phyloP scores from a whole-genome alignment of 2,329 filamentous ascomycete species.

The Fusarium drepaniforme region DNA sequence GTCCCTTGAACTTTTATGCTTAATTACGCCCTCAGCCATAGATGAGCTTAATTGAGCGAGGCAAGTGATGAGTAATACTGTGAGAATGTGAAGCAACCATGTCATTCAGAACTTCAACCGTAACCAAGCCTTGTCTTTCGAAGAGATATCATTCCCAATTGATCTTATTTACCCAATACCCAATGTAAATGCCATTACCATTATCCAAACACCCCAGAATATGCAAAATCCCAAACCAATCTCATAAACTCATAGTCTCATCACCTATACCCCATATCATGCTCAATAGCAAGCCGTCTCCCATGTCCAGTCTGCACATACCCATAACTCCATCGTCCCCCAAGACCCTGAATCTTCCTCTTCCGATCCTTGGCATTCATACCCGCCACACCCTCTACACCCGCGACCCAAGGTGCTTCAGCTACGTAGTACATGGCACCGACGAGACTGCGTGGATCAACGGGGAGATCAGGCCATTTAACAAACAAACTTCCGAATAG shows the following conservation, averaged over 20 bases:
- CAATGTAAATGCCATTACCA: background rate
- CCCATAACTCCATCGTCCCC: constrained; percentile 34
- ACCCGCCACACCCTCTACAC: constrained; percentile 29
- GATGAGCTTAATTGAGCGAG: background rate
- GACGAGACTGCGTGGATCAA: constrained; percentile 59
- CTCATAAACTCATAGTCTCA: background rate
- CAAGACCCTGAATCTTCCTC: constrained; percentile 23
- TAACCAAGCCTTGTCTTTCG: background rate
- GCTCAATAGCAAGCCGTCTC: constrained; percentile 34
- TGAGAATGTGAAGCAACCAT: background rate
- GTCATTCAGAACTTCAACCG: background rate
- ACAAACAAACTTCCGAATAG: constrained; percentile 55
- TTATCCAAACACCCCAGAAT: background rate
- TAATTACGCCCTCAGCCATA: background rate
- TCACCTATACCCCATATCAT: constrained; percentile 21
- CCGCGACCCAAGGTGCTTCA: constrained; percentile 33
- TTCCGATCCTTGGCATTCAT: constrained; percentile 29
- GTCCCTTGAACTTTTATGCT: background rate
- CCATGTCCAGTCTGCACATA: constrained; percentile 28
- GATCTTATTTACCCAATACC: background rate
- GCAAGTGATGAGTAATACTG: background rate
- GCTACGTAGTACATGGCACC: constrained; percentile 57
- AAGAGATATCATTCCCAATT: background rate
- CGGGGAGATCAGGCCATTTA: constrained; percentile 57
- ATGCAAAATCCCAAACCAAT: background rate